phyloP scores from a whole-genome alignment of 2,329 filamentous ascomycete species.

The Fusarium clavum region DNA sequence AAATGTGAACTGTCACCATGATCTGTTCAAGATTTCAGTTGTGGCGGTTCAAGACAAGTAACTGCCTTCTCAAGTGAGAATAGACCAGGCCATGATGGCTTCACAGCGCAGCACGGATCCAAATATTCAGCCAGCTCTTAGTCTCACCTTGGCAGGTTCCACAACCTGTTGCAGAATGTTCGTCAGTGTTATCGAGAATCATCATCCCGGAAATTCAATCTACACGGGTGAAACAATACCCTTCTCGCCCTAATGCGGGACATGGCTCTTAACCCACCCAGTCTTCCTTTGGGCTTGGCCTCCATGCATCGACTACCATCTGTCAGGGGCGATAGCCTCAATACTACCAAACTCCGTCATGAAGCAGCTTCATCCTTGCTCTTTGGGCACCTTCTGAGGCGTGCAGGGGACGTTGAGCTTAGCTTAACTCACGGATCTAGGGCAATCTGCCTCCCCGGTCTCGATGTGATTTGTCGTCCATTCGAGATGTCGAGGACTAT shows the following conservation, averaged over 20 bases:
- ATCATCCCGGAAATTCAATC: constrained; percentile 21
- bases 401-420: constrained; percentile 15
- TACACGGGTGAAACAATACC: constrained; percentile 34
- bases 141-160: not conserved
- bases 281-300: constrained; percentile 31
- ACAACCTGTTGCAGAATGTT: constrained; percentile 9
- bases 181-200: constrained; percentile 1
- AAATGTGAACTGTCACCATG: constrained; percentile 2
- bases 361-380: constrained; percentile 35
- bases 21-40: constrained; percentile 7
- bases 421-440: constrained; percentile 11
- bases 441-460: constrained; percentile 23
- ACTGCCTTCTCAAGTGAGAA: not conserved
- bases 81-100: not conserved
- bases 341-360: constrained; percentile 39
- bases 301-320: constrained; percentile 20
- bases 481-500: constrained; percentile 35
- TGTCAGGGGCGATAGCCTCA: constrained; percentile 30
- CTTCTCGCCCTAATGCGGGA: constrained; percentile 36
- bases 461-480: constrained; percentile 34
- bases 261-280: constrained; percentile 22
- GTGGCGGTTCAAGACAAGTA: constrained; percentile 7
- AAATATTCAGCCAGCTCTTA: not conserved
- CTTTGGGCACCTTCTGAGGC: constrained; percentile 27
- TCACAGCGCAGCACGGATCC: not conserved